Base-by-base conservation (phyloP, 2,329 filamentous ascomycete genomes). In the Ophiostoma fasciatum region DNA sequence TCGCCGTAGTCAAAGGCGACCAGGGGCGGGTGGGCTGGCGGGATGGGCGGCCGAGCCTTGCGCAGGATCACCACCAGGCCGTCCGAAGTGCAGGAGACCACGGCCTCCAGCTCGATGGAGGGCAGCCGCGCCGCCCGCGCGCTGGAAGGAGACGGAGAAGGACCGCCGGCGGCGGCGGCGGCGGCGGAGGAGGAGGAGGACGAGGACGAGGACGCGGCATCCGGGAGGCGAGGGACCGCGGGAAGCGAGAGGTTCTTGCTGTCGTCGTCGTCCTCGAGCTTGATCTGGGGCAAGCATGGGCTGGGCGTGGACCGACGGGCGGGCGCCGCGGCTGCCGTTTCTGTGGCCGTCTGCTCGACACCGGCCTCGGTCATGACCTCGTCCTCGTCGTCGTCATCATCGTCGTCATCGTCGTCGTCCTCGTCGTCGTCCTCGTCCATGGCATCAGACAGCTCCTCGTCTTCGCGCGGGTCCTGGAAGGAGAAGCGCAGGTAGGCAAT, bases 21-120 rank as follows among this genome's bases (percentile, higher is more conserved):
- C 19, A 57, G 52, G 11, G 68, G 62, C 8, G 66, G 63, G 37
- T 73, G 62, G 4, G 67, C 56, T 11, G 63, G 61, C 4, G 78
- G 79, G 31, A 85, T 73, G 7, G 74, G 65, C 4, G 82, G 77
- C 19, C 80, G 71, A 18, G 83, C 83, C 44, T 71, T 73, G 38
- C 84, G 72, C 12, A 92, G 61, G 33, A 88, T 76, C 7, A 92
- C 82, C 3, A 92, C 82, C 1, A 93, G 62, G 1, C 84, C 84
- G 52, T 93, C 84, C 0, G 84, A 92, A 3, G 83, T 84, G 56
- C 84, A 93, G 1, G 84, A 92, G 5, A 93, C 77, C n/a, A 93
- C 82, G 3, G 83, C 84, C 57, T 93, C 84, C 4, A 93, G 61
- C 56, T 92, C 82, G 35, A 84, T 64, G 2, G 66, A 63, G 3